Evolutionary conservation across 2,329 filamentous ascomycete species (phyloP), one percentile per base, ranked within the genome.

Genomic region (Dothistroma septosporum): DNA sequence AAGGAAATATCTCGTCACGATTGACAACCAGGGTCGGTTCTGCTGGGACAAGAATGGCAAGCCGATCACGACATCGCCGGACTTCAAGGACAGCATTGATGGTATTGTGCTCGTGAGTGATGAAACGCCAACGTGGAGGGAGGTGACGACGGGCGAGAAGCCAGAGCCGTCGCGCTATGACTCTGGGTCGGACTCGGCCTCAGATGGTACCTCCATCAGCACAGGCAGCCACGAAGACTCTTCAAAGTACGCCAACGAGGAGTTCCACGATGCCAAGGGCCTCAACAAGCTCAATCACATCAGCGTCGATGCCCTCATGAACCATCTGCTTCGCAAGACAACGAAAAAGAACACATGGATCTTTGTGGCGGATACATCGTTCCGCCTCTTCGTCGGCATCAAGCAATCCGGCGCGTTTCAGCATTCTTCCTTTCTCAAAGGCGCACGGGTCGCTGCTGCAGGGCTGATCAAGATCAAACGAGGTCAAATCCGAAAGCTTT

Each of bases 341-440:
- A 89, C 92, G 44, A 89, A 87, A 74, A 91, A 91, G 64, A 92
- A 93, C 70, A 94, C 90, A 4, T 96, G 92, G 92, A 95, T 96
- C 65, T 97, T 96, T 69, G 92, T 92, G 8, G 88, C 89, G 24
- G 92, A 96, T 75, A 93, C 90, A 0, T 88, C 85, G 0, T 94
- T 92, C 73, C 85, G 90, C 0, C 80, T 96, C 0, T 96, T 96
- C 73, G 86, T 96, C 35, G 92, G 92, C 53, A 94, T 96, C 78
- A 96, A 97, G 71, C 86, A 90, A 73, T 88, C 87, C 4, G 92
- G 92, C 11, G 86, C 89, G 4, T 97, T 97, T 70, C 92, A 96
- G 70, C 92, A 96, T 75, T 92, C 88, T 12, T 94, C 90, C 0
- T 96, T 97, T 70, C 80, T 96, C 1, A 89, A 92, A 63, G 92